Conservation (phyloP, 345 rosid genomes). For the Salix dunnii region DNA sequence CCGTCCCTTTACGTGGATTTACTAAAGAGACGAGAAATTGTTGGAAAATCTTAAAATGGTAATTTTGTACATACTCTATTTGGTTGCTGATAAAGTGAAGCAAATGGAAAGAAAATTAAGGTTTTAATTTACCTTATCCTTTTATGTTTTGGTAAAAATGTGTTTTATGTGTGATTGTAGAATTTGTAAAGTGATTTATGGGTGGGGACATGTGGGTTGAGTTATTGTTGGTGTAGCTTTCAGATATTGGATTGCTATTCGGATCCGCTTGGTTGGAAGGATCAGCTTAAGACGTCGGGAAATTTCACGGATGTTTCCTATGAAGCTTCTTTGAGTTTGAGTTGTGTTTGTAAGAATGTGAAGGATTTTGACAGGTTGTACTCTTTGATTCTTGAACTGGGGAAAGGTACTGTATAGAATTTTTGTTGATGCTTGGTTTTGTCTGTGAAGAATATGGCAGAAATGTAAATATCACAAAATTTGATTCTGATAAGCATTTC, state of each 20-base stretch:
- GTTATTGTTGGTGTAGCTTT: constrained; percentile 42
- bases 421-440: not conserved
- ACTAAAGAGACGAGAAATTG: constrained; percentile 50
- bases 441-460: not conserved
- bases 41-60: constrained; percentile 62
- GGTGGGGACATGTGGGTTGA: not conserved
- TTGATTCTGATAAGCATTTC: not conserved
- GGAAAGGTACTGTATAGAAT: constrained; percentile 46
- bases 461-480: not conserved
- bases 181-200: not conserved
- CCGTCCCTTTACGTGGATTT: constrained; percentile 62
- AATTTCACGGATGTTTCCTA: constrained; percentile 12
- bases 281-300: constrained; percentile 23
- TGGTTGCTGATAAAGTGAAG: not conserved
- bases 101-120: not conserved
- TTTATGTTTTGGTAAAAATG: not conserved
- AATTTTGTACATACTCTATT: not conserved
- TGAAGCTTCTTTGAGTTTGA: constrained; percentile 29
- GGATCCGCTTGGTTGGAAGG: constrained; percentile 87
- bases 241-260: constrained; percentile 79
- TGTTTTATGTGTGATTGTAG: not conserved
- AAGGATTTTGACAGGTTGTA: constrained; percentile 55
- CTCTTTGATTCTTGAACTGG: constrained; percentile 55
- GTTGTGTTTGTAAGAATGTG: constrained; percentile 46
- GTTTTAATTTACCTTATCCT: no score